Evolutionary conservation across 192 early-diverging fungal genomes (phyloP).

Genomic region (Lobosporangium transversale): DNA sequence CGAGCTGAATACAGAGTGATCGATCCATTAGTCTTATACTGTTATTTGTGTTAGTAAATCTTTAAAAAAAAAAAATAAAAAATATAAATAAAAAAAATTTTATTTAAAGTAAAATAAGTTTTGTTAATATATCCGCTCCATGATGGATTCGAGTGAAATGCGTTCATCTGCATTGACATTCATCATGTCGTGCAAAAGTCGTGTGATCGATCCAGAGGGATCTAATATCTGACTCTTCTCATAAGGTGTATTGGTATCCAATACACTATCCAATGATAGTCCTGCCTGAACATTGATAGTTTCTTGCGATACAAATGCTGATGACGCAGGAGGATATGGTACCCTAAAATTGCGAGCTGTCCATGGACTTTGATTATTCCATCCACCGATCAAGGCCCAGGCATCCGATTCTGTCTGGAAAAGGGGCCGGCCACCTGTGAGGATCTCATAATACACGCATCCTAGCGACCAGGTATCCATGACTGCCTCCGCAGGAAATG

Average conservation of each 20-base stretch:
- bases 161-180: constrained; percentile 27
- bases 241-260: constrained; percentile 1
- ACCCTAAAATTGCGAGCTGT: constrained; percentile 18
- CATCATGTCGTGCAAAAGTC: constrained; percentile 38
- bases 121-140: constrained; percentile 47
- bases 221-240: constrained; percentile 28
- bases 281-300: too few relatives aligned
- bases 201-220: constrained; percentile 31
- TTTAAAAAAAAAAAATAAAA: too few relatives aligned
- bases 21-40: too few relatives aligned
- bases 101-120: too few relatives aligned
- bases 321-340: constrained; percentile 22
- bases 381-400: constrained; percentile 39
- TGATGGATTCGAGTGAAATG: constrained; percentile 26
- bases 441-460: constrained; percentile 44
- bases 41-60: too few relatives aligned
- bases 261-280: not conserved
- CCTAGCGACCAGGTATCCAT: constrained; percentile 52
- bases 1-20: constrained; percentile 28
- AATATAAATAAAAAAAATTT: not conserved
- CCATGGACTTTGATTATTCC: constrained; percentile 15
- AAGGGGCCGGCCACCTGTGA: constrained; percentile 26
- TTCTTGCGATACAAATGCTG: not conserved
- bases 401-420: constrained; percentile 39
- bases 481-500: constrained; percentile 38